Percentiles rank a stretch among this genome's conserved stretches.
phyloP scores from a whole-genome alignment of 1,284 basidiomycete species.

The Meira nashicola region DNA sequence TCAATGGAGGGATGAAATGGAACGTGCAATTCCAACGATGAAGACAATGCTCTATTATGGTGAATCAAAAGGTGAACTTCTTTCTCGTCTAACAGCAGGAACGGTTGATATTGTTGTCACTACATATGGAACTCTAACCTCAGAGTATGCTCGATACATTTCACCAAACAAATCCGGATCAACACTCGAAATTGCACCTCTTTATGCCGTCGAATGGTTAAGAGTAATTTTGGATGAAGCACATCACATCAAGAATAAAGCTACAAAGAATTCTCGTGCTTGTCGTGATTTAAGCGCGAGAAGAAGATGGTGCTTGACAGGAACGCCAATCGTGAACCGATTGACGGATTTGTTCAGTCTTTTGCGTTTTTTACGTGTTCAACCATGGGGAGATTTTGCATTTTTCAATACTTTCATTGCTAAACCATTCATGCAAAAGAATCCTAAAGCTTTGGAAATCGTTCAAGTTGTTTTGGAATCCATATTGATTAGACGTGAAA shows the following conservation, averaged over 20 bases:
- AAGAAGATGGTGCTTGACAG: constrained; percentile 83
- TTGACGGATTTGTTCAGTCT: constrained; percentile 75
- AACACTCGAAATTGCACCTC: constrained; percentile 25
- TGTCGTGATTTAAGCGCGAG: constrained; percentile 91
- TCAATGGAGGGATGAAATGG: constrained; percentile 86
- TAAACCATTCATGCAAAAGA: constrained; percentile 47
- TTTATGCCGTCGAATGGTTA: constrained; percentile 47
- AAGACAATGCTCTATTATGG: constrained; percentile 60
- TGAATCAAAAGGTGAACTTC: constrained; percentile 70
- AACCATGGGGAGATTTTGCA: constrained; percentile 66
- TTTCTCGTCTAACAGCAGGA: constrained; percentile 60
- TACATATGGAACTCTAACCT: constrained; percentile 65
- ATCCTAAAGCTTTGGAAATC: constrained; percentile 45
- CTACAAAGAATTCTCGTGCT: constrained; percentile 86
- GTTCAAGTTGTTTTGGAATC: constrained; percentile 47
- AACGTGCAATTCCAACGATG: constrained; percentile 54
- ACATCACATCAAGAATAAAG: constrained; percentile 93
- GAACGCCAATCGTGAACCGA: constrained; percentile 88
- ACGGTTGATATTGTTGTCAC: constrained; percentile 72
- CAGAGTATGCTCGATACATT: constrained; percentile 36
- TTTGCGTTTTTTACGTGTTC: constrained; percentile 69
- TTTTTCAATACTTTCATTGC: constrained; percentile 52
- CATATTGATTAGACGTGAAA: constrained; percentile 77
- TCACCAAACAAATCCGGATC: no score
- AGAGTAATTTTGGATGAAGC: constrained; percentile 70